A percentile compares a stretch with the other conserved stretches of the same genome.
Evolutionary conservation across 2,329 filamentous ascomycete species (phyloP).

Genomic region (Colletotrichum endophyticum): DNA sequence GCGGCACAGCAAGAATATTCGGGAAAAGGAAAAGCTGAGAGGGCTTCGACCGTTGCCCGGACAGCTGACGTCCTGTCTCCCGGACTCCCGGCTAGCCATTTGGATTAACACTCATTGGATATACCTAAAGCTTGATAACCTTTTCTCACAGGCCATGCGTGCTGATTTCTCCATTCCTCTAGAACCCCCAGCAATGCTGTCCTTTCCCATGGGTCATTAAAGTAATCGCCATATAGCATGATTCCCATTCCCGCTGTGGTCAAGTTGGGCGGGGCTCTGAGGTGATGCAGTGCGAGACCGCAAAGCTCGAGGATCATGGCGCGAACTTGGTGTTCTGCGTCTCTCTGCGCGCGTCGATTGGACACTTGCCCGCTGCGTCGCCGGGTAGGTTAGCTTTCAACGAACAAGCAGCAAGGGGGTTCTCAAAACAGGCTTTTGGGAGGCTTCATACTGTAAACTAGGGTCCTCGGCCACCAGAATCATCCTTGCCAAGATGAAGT

Average conservation of each 20-base stretch:
- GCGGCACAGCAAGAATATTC: too few species aligned
- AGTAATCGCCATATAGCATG: constrained; percentile 46
- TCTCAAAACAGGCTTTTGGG: not conserved
- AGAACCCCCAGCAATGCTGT: constrained; percentile 41
- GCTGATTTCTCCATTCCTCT: constrained; percentile 48
- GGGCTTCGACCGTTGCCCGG: too few species aligned
- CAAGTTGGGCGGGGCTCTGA: constrained; percentile 39
- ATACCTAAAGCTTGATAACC: not conserved
- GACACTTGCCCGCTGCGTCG: constrained; percentile 21
- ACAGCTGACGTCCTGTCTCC: too few species aligned
- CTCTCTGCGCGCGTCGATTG: constrained; percentile 32
- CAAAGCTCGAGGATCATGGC: constrained; percentile 42
- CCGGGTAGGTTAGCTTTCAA: not conserved
- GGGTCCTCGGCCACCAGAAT: constrained; percentile 45
- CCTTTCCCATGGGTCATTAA: constrained; percentile 43
- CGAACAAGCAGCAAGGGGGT: too few species aligned
- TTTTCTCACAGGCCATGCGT: constrained; percentile 43
- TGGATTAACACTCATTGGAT: too few species aligned
- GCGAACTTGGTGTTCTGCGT: constrained; percentile 41
- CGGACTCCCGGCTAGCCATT: too few species aligned
- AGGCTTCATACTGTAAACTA: constrained; percentile 32
- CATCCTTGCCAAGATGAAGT: constrained; percentile 42
- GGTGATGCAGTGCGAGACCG: constrained; percentile 44
- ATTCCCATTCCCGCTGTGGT: constrained; percentile 44
- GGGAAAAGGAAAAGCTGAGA: not conserved